Percentiles rank a stretch among this genome's conserved stretches.
Evolutionary conservation across 179 eudicot genomes (phyloP).

Genomic region (Beta macrorhiza): DNA sequence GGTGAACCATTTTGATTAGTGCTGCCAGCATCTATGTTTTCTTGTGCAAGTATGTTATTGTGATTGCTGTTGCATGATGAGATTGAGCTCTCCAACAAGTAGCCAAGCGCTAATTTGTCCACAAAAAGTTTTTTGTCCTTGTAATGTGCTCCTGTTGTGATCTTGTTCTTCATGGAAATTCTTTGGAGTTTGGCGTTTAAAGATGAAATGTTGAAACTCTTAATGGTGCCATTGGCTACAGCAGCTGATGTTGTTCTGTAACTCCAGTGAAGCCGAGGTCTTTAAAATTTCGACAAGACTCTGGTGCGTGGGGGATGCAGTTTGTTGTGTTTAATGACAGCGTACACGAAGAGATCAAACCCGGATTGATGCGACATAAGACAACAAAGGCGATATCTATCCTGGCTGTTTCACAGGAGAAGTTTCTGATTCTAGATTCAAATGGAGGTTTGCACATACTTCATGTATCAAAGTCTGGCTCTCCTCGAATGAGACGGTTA

Average conservation of each 20-base stretch:
- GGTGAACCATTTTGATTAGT: background rate
- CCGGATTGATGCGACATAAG: conserved; percentile 29
- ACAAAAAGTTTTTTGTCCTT: background rate
- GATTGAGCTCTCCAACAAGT: background rate
- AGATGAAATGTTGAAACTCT: conserved; percentile 36
- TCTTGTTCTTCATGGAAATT: conserved; percentile 6
- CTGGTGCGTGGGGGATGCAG: conserved; percentile 49
- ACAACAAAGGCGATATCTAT: conserved; percentile 53
- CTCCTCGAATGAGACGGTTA: conserved; percentile 44
- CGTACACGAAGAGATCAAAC: conserved; percentile 34
- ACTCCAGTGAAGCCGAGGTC: conserved; percentile 72
- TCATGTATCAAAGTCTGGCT: conserved; percentile 37
- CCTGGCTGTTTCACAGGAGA: conserved; percentile 54
- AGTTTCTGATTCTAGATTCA: conserved; percentile 67
- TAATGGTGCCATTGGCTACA: conserved; percentile 46
- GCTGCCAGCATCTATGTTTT: background rate
- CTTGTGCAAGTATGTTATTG: conserved; percentile 2
- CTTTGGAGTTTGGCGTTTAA: conserved; percentile 15
- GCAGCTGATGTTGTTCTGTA: conserved; percentile 69
- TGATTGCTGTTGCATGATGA: conserved; percentile 2
- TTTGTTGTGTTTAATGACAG: conserved; percentile 52
- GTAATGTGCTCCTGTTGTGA: background rate
- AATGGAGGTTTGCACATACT: conserved; percentile 56
- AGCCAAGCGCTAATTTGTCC: background rate
- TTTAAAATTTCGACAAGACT: conserved; percentile 63